Conservation (phyloP, 225 moss, liverwort and hornwort species). For the Physcomitrellopsis africana region DNA sequence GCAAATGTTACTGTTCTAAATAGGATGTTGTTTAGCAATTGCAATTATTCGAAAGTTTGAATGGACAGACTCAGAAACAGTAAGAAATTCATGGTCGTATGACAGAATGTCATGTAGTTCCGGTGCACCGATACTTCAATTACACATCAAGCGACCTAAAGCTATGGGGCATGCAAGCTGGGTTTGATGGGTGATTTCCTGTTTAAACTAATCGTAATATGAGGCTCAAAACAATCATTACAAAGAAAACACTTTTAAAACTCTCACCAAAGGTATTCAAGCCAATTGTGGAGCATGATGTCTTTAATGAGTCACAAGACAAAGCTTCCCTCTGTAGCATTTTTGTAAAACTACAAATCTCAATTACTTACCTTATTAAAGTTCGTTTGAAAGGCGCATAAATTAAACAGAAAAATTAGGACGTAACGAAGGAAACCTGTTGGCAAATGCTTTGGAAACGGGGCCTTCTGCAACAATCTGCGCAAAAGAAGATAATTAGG, state of each 20-base stretch:
- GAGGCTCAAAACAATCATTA: neutral
- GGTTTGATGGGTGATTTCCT: too few species aligned
- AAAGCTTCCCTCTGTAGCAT: neutral
- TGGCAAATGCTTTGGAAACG: conserved; percentile 60
- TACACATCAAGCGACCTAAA: too few species aligned
- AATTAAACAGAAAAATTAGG: conserved; percentile 47
- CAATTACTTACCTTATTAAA: neutral
- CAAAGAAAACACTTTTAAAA: neutral
- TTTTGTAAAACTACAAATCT: neutral
- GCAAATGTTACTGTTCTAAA: too few species aligned
- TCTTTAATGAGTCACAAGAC: neutral
- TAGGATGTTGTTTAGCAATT: too few species aligned
- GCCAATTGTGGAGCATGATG: neutral
- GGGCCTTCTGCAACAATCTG: conserved; percentile 81
- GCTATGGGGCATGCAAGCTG: too few species aligned
- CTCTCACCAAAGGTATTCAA: neutral
- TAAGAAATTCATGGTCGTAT: too few species aligned
- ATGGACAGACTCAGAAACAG: too few species aligned
- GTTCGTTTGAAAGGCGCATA: neutral
- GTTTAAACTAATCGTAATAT: neutral
- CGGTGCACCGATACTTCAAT: too few species aligned
- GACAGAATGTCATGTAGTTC: too few species aligned
- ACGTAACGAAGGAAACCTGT: conserved; percentile 55
- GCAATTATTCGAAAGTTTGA: too few species aligned
- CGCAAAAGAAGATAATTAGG: conserved; percentile 8